phyloP scores from a whole-genome alignment of 106 monocot species.

The Acanthochlamys bracteata region DNA sequence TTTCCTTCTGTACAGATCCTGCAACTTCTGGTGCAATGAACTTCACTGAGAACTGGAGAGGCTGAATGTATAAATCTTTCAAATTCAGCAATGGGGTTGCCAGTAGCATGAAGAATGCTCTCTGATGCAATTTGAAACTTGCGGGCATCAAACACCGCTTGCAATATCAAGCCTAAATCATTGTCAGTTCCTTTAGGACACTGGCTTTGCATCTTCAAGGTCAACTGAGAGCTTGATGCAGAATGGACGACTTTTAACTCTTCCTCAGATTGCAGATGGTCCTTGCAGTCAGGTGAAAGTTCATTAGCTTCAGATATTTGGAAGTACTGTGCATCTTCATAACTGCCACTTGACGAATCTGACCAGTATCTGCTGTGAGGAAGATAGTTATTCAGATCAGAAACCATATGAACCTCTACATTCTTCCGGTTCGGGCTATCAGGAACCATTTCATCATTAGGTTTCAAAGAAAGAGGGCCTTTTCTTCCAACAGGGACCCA shows the following conservation, averaged over 20 bases:
- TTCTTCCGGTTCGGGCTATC: constrained; percentile 3
- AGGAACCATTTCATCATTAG: background rate
- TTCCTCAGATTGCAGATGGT: constrained; percentile 4
- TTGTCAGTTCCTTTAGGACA: constrained; percentile 11
- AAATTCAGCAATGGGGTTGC: constrained; percentile 49
- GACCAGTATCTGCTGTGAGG: background rate
- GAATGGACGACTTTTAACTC: background rate
- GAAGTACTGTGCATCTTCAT: constrained; percentile 16
- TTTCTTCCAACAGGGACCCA: constrained; percentile 41
- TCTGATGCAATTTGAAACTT: constrained; percentile 24
- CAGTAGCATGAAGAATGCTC: constrained; percentile 18
- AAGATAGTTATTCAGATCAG: background rate
- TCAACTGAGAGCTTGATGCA: constrained; percentile 1
- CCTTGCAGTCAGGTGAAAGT: background rate
- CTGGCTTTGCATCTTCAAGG: background rate
- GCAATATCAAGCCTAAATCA: constrained; percentile 44
- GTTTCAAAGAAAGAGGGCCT: constrained; percentile 1
- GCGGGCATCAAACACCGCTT: constrained; percentile 33
- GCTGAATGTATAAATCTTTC: constrained; percentile 51
- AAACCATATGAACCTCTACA: constrained; percentile 5
- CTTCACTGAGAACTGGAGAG: constrained; percentile 52
- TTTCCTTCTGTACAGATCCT: constrained; percentile 18
- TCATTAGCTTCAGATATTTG: constrained; percentile 19
- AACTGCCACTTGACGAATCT: constrained; percentile 5
- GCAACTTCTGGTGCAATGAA: constrained; percentile 10